Base-by-base conservation (phyloP, 345 rosid genomes). In the Eucalyptus globulus region DNA sequence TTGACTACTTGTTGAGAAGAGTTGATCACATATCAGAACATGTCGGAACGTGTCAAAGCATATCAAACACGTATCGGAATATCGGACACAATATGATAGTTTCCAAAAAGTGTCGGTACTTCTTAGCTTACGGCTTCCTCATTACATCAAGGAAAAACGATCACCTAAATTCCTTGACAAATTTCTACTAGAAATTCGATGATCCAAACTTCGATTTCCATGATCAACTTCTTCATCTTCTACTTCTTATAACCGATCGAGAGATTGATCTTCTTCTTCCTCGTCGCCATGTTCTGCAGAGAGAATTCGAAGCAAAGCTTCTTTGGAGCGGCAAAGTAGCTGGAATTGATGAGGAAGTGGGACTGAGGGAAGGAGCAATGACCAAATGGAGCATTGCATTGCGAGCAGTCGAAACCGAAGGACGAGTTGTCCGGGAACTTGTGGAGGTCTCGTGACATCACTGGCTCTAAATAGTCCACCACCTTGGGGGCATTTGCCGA, bases 351-450 rank as follows among this genome's bases (percentile, higher is more conserved):
- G 83, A 94, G 92, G 22, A 49, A 80, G 92, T 95, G 92, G 24
- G 89, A 34, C 24, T 95, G 93, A 51, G 95, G 97, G 76, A 96
- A 51, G 91, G 49, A 96, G 91, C 80, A 98, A 97, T 89, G 99
- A 96, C 98, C 99, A 96, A 44, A 97, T 91, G 44, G 98, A 95
- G 95, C 97, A 95, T 91, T 95, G 96, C 24, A 51, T 51, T 51
- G 54, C 9, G 93, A 80, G 91, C 92, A 95, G 54, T 97, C 94
- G 88, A 97, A 95, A 43, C 94, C 98, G 58, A 92, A 94, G 54
- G 95, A 94, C 50, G 97, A 95, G 93, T 92, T 93, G 87, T 97
- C 97, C 6, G 96, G 97, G 92, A 95, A 96, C 91, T 95, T 96
- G 89, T 91, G 93, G 88, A 95, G 22, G 51, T 49, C 51, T 49